These are phyloP conservation scores for Paraconiothyrium brasiliense DNA, from an alignment of 2,329 filamentous ascomycete species.

Conservation along the genomic window DNA sequence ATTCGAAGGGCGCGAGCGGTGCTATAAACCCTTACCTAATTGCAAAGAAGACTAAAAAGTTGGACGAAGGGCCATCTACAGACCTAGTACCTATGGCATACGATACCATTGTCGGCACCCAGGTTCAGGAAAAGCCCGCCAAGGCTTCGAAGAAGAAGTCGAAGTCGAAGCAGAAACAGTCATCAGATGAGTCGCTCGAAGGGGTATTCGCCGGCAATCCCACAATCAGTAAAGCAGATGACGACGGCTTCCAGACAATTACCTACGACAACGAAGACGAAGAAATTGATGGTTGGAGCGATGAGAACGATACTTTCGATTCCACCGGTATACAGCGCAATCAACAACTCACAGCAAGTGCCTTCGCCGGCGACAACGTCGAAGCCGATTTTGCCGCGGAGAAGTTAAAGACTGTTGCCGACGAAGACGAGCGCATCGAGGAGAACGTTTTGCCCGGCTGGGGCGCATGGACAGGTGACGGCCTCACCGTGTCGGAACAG, in stretches of 20 bases:
- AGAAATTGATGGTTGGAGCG: slow-evolving; percentile 33
- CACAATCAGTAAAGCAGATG: slow-evolving; percentile 46
- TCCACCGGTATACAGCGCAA: slow-evolving; percentile 58
- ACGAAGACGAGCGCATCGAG: slow-evolving; percentile 78
- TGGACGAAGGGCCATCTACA: slow-evolving; percentile 17
- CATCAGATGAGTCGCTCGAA: slow-evolving; percentile 28
- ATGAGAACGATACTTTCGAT: slow-evolving; percentile 53
- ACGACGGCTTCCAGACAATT: slow-evolving; percentile 57
- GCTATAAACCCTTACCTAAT: slow-evolving; percentile 47
- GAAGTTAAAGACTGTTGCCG: slow-evolving; percentile 74
- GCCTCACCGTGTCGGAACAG: slow-evolving; percentile 74
- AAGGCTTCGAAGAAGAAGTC: slow-evolving; percentile 28
- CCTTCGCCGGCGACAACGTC: slow-evolving; percentile 88
- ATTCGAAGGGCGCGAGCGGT: slow-evolving; percentile 20
- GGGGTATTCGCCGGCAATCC: slow-evolving; percentile 40
- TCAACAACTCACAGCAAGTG: slow-evolving; percentile 76
- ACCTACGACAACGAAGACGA: slow-evolving; percentile 44
- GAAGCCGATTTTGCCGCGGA: slow-evolving; percentile 81
- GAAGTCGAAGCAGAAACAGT: slow-evolving; percentile 31
- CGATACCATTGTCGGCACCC: slow-evolving; percentile 17
- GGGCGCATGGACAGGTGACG: slow-evolving; percentile 90
- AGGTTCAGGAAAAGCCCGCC: slow-evolving; percentile 16
- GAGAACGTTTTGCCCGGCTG: slow-evolving; percentile 92
- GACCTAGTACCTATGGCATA: slow-evolving; percentile 29
- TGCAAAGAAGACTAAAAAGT: slow-evolving; percentile 40